Conservation (phyloP, 768 basidiomycete genomes). For the Tulasnella calospora region DNA sequence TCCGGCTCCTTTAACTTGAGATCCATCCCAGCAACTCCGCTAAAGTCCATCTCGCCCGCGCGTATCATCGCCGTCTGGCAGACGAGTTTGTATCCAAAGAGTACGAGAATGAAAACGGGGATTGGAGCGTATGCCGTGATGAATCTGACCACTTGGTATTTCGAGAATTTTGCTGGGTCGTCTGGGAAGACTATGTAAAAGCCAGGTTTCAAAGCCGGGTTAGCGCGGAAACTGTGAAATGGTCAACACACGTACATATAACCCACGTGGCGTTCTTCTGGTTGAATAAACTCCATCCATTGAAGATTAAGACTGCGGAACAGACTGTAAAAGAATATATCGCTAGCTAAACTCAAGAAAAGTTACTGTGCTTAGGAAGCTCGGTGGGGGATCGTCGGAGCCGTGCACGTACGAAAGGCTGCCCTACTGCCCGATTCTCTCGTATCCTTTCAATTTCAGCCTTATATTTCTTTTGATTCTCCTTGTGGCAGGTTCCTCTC, state of each 20-base stretch:
- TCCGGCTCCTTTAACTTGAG: background rate
- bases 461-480: background rate
- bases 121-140: conserved; percentile 22
- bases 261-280: background rate
- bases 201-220: no score
- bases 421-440: conserved; percentile 2
- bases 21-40: background rate
- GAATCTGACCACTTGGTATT: conserved; percentile 7
- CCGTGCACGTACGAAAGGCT: conserved; percentile 22
- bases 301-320: conserved; percentile 25
- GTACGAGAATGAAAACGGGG: conserved; percentile 27
- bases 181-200: background rate
- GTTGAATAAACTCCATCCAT: conserved; percentile 29
- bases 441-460: background rate
- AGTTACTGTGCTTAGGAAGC: background rate
- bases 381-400: background rate
- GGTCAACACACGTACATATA: background rate
- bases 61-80: conserved; percentile 19
- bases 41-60: conserved; percentile 22
- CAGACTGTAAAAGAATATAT: conserved; percentile 28
- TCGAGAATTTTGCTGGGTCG: background rate
- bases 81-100: conserved; percentile 30
- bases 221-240: background rate
- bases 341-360: conserved; percentile 17
- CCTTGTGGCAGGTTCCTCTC: background rate